These are phyloP conservation scores for Talaromyces trachyspermus DNA, from an alignment of 495 filamentous ascomycete genomes.

Conservation along the genomic window DNA sequence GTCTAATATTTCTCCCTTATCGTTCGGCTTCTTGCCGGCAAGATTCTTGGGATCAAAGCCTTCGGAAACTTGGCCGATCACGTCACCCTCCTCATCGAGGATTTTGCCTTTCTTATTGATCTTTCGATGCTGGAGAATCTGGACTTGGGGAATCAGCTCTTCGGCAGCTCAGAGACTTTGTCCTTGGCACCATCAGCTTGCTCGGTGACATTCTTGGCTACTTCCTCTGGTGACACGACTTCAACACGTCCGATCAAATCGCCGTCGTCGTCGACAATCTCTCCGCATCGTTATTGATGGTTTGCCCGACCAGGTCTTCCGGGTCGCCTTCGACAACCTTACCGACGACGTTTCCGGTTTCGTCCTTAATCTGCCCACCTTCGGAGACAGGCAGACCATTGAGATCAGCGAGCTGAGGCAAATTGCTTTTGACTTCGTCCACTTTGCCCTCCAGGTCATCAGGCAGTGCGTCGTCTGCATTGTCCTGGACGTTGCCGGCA, in stretches of 20 bases:
- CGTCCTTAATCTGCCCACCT: conserved; percentile 48
- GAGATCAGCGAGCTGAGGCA: conserved; percentile 42
- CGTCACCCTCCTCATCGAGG: conserved; percentile 46
- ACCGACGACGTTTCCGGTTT: conserved; percentile 48
- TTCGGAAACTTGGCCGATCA: conserved; percentile 42
- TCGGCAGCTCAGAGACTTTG: conserved; percentile 19
- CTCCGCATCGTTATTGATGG: conserved; percentile 18
- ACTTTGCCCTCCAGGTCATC: conserved; percentile 11
- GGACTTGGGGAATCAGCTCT: conserved; percentile 31
- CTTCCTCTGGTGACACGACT: conserved; percentile 16
- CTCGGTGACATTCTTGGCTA: conserved; percentile 17
- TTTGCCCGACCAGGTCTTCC: conserved; percentile 21
- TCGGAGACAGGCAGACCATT: conserved; percentile 52
- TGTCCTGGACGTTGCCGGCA: conserved; percentile 9
- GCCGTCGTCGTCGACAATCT: conserved; percentile 26
- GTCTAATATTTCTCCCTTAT: conserved; percentile 43
- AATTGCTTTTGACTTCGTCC: conserved; percentile 21
- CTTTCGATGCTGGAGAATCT: conserved; percentile 43
- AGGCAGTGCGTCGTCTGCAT: conserved; percentile 16
- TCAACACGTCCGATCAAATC: conserved; percentile 19
- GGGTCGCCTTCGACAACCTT: conserved; percentile 55
- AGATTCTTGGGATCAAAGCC: conserved; percentile 45
- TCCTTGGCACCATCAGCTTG: conserved; percentile 17
- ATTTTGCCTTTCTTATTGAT: conserved; percentile 51
- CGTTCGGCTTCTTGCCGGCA: conserved; percentile 43